Evolutionary conservation across 1,284 basidiomycete species (phyloP), one percentile per base, ranked within the genome.

Genomic region (Trichosporon inkin): DNA sequence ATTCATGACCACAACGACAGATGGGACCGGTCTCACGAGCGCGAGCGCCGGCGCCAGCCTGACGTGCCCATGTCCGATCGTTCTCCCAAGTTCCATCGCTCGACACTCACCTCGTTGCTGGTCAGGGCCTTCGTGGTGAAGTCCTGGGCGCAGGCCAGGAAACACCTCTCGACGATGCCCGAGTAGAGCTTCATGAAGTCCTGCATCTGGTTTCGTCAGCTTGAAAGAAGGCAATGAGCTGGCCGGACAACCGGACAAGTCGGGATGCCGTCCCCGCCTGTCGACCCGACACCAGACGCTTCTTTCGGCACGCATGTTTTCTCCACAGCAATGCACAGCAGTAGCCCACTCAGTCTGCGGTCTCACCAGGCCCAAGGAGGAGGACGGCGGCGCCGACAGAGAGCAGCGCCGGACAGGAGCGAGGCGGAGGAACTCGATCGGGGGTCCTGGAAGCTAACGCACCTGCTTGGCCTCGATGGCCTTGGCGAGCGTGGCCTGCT

Each of bases 121-220:
- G 89, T 91, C 62, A 98, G 81, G 0, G 93, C 86, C 79, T 94
- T 96, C 81, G 88, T 90, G 32, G 94, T 98, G 73, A 99, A 98
- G 78, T 99, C 95, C 76, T 96, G 92, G 72, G 89, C 89, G 79
- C 95, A 99, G 32, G 89, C 83, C 67, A 84, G 92, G 83, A 99
- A 99, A 79, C 95, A 99, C 68, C 90, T 86, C 77, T 98, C 94
- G 41, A 96, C 93, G 58, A 99, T 84, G 71, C 88, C 89, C n/a
- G 92, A 91, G 81, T 98, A 98, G 78, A 98, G 88, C 72, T 84
- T 84, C 83, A 98, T 84, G 72, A 99, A 98, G 82, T 98, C 95
- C 83, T 95, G 90, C 93, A 98, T 96, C 91, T 98, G 79, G 41
- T 44, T 16, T 16, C 7, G 54, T 61, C 20, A 60, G 61, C 53